Percentiles rank a stretch among this genome's conserved stretches.
Conservation (phyloP, 2,329 filamentous ascomycete species). For the Paraphaeosphaeria minitans region DNA sequence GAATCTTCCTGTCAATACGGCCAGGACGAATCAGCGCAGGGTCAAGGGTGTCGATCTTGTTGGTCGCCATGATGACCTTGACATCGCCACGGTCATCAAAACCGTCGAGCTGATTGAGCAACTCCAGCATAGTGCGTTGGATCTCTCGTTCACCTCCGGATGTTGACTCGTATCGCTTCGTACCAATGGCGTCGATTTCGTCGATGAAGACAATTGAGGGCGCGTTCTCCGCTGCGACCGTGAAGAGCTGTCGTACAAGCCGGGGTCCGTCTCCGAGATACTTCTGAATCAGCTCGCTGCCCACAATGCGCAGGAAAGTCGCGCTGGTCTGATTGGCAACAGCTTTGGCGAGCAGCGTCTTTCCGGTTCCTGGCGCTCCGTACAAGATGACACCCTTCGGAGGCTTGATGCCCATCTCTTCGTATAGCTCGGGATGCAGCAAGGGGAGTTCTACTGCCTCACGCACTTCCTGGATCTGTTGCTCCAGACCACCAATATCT, state of each 20-base stretch:
- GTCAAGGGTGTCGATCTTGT: constrained; percentile 98
- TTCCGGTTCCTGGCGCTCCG: constrained; percentile 94
- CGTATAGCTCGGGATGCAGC: constrained; percentile 94
- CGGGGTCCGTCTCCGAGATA: constrained; percentile 96
- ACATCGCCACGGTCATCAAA: constrained; percentile 99
- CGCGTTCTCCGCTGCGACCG: constrained; percentile 92
- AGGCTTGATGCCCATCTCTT: constrained; percentile 99
- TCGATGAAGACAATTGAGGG: constrained; percentile 99
- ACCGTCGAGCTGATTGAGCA: constrained; percentile 96
- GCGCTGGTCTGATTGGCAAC: constrained; percentile 99
- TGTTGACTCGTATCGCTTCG: constrained; percentile 97
- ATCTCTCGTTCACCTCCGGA: constrained; percentile 97
- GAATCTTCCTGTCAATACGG: constrained; percentile 97
- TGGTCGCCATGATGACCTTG: constrained; percentile 99
- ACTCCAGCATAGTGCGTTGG: constrained; percentile 96
- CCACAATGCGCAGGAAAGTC: constrained; percentile 96
- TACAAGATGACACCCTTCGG: constrained; percentile 99
- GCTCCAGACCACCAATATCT: constrained; percentile 94
- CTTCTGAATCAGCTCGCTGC: constrained; percentile 97
- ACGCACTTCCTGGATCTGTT: constrained; percentile 95
- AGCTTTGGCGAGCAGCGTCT: constrained; percentile 93
- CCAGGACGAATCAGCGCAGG: constrained; percentile 95
- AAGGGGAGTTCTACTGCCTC: constrained; percentile 96
- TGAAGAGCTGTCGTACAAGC: constrained; percentile 93
- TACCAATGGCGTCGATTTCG: constrained; percentile 98